phyloP scores from a whole-genome alignment of 73 alveolate genomes.

The Stentor roeselii region DNA sequence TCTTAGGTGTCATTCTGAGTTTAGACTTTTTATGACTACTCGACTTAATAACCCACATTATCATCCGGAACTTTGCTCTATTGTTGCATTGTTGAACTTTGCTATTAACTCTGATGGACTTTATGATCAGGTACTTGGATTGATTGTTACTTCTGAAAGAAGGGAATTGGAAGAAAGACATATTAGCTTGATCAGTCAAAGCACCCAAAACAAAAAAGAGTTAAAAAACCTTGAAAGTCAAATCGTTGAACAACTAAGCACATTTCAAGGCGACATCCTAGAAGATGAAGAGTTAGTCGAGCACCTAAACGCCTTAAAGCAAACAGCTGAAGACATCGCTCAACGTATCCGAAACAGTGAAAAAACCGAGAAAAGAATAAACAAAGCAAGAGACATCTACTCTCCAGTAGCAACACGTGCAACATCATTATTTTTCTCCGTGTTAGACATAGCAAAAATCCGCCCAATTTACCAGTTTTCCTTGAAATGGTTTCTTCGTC shows the following conservation, averaged over 20 bases:
- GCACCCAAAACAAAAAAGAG: conserved; percentile 78
- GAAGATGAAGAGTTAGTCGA: conserved; percentile 90
- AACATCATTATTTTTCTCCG: conserved; percentile 89
- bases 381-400: conserved; percentile 93
- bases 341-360: conserved; percentile 93
- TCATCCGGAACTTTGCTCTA: conserved; percentile 98
- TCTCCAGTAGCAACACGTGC: conserved; percentile 99
- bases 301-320: conserved; percentile 86
- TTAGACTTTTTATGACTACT: conserved; percentile 96
- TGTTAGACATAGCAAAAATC: conserved; percentile 76
- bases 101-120: conserved; percentile 97
- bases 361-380: conserved; percentile 94
- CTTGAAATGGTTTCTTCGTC: conserved; percentile 83
- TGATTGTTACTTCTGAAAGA: conserved; percentile 91
- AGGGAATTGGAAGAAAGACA: conserved; percentile 66
- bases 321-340: conserved; percentile 90
- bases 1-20: conserved; percentile 68
- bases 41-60: conserved; percentile 99
- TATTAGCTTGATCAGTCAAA: conserved; percentile 79
- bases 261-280: conserved; percentile 85
- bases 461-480: conserved; percentile 97
- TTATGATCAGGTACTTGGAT: conserved; percentile 93
- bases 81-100: conserved; percentile 96
- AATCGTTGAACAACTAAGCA: conserved; percentile 28
- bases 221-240: conserved; percentile 87